Evolutionary conservation across 2,329 filamentous ascomycete species (phyloP).

Genomic region (Cercospora sesami): DNA sequence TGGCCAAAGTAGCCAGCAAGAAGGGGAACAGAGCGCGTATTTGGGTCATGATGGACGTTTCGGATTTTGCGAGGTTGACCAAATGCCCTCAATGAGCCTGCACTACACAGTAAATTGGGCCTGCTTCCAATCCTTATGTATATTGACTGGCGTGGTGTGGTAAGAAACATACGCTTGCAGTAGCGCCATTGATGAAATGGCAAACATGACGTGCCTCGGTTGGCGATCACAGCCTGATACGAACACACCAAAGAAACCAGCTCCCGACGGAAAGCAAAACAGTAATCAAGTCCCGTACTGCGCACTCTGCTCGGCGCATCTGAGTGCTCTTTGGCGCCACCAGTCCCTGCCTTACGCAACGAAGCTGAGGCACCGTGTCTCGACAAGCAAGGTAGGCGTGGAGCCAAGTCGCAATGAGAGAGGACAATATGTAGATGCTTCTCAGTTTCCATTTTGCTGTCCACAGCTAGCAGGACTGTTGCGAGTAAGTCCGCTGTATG

Average conservation of each 20-base stretch:
- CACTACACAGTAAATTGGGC: too few species aligned
- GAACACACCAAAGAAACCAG: background rate
- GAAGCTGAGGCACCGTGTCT: background rate
- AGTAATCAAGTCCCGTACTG: background rate
- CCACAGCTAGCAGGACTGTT: too few species aligned
- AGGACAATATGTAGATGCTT: too few species aligned
- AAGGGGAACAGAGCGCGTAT: background rate
- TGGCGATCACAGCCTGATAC: background rate
- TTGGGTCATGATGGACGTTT: background rate
- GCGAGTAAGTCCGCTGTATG: too few species aligned
- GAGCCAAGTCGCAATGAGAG: too few species aligned
- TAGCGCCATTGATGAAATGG: background rate
- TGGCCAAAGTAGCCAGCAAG: constrained; percentile 8
- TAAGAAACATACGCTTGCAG: background rate
- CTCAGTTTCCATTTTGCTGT: too few species aligned
- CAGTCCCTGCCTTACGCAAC: background rate
- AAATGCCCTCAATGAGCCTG: background rate
- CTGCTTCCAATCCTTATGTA: background rate
- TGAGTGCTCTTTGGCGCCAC: background rate
- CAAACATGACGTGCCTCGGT: background rate
- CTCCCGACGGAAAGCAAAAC: background rate
- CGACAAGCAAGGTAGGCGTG: too few species aligned
- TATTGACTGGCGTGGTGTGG: background rate
- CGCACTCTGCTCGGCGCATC: background rate
- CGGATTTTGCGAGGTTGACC: background rate